A percentile compares a stretch with the other conserved stretches of the same genome.
Conservation (phyloP, 208 protist species). For the Novymonas esmeraldas region DNA sequence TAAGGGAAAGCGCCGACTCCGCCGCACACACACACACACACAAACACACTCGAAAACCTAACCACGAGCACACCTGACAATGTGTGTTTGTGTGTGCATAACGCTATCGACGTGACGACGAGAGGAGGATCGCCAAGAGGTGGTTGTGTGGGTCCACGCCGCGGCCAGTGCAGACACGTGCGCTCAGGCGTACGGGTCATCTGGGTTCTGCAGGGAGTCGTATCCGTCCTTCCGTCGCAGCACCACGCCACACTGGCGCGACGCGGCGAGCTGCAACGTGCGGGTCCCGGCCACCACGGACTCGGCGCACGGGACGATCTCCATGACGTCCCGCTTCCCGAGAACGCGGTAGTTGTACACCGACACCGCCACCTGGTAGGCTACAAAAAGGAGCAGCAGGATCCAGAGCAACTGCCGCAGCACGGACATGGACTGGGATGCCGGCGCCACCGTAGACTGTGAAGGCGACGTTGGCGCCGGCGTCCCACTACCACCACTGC, state of each 20-base stretch:
- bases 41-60: neutral
- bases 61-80: too few relatives aligned
- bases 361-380: slow-evolving; percentile 51
- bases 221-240: slow-evolving; percentile 23
- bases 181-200: slow-evolving; percentile 32
- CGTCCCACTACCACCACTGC: neutral
- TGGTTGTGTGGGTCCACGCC: too few relatives aligned
- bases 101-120: too few relatives aligned
- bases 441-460: neutral
- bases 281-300: slow-evolving; percentile 32
- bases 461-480: neutral
- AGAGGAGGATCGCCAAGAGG: too few relatives aligned
- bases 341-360: slow-evolving; percentile 66
- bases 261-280: slow-evolving; percentile 23
- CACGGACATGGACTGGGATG: slow-evolving; percentile 12
- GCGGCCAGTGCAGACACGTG: too few relatives aligned
- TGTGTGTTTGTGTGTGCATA: too few relatives aligned
- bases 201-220: slow-evolving; percentile 16
- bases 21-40: neutral
- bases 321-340: slow-evolving; percentile 65
- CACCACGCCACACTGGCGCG: slow-evolving; percentile 7
- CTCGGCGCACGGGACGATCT: slow-evolving; percentile 71
- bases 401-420: slow-evolving; percentile 28
- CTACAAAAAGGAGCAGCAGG: slow-evolving; percentile 32
- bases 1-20: neutral